Base-by-base conservation (phyloP, 1,284 basidiomycete genomes). In the Microbotryum scabiosae region DNA sequence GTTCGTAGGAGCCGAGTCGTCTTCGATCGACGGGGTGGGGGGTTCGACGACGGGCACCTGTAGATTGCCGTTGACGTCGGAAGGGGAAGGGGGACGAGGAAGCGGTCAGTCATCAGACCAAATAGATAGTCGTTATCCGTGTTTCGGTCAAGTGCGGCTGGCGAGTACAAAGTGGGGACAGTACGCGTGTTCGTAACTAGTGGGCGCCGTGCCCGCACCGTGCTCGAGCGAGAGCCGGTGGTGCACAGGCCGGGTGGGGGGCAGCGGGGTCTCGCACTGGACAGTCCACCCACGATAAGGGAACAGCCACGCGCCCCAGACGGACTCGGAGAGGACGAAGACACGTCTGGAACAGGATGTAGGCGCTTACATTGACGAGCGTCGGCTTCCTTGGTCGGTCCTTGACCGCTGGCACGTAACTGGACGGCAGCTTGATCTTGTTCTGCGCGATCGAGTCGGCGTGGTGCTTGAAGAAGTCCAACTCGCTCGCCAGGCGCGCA, bases 301-400 rank as follows among this genome's bases (percentile, higher is more conserved):
- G 32, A 8, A 14, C 32, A 36, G 9, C 36, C 8, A 41, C 36
- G 10, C 36, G 36, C 10, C 36, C 36, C 36, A 41, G 36, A 9
- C 36, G 36, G 36, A 41, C 36, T 18, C 44, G 48, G 30, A 44
- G 10, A 30, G 18, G 52, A 47, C 16, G 21, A 25, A 3, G 30
- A 36, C 23, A 30, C 26, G 36, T 12, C 9, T 67, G 67, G 18
- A 64, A 69, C 28, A 72, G 60, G n/a, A 66, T 46, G 45, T 51
- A 20, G 45, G 25, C 26, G 45, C 62, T 49, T 46, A 63, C 62
- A 45, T 60, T 59, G 59, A 90, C 77, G 16, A 87, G 77, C 12
- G 85, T 84, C n/a, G 90, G 79, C 72, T 81, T 85, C 75, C 81
- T 85, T 44, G 88, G 81, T 44, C 84, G 81, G 66, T 85, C 80